Percentiles rank a stretch among this genome's conserved stretches.
Conservation (phyloP, 2,329 filamentous ascomycete species). For the Beauveria varroae region DNA sequence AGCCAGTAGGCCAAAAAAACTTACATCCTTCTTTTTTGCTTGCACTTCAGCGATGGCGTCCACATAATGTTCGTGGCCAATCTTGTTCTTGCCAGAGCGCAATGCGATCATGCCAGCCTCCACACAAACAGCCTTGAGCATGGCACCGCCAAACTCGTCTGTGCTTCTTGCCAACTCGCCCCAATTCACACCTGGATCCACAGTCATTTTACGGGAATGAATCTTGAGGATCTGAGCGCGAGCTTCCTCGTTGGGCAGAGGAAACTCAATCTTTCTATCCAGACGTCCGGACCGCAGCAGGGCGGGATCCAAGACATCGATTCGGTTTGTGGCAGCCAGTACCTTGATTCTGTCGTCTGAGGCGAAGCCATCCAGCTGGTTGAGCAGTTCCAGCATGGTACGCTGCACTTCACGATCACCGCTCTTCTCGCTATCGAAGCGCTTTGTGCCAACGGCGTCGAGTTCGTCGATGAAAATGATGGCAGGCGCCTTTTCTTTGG, state of each 20-base stretch:
- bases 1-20: constrained; percentile 22
- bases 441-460: constrained; percentile 96
- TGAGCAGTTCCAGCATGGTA: constrained; percentile 97
- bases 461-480: constrained; percentile 99
- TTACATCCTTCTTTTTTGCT: constrained; percentile 85
- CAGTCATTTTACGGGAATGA: constrained; percentile 96
- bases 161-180: constrained; percentile 90
- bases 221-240: constrained; percentile 96
- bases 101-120: constrained; percentile 99
- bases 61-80: constrained; percentile 96
- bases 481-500: constrained; percentile 96
- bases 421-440: constrained; percentile 97
- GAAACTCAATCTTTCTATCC: constrained; percentile 97
- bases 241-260: constrained; percentile 94
- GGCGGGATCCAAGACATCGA: constrained; percentile 88
- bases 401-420: constrained; percentile 96
- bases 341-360: constrained; percentile 97
- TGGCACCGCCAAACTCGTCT: constrained; percentile 95
- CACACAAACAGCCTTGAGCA: constrained; percentile 96
- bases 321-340: constrained; percentile 85
- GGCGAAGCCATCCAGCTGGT: constrained; percentile 96
- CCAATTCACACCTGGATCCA: constrained; percentile 92
- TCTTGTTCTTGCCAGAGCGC: constrained; percentile 89
- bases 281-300: constrained; percentile 85
- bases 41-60: constrained; percentile 97